Base-by-base conservation (phyloP, 2,329 filamentous ascomycete species). In the Paraconiothyrium brasiliense region DNA sequence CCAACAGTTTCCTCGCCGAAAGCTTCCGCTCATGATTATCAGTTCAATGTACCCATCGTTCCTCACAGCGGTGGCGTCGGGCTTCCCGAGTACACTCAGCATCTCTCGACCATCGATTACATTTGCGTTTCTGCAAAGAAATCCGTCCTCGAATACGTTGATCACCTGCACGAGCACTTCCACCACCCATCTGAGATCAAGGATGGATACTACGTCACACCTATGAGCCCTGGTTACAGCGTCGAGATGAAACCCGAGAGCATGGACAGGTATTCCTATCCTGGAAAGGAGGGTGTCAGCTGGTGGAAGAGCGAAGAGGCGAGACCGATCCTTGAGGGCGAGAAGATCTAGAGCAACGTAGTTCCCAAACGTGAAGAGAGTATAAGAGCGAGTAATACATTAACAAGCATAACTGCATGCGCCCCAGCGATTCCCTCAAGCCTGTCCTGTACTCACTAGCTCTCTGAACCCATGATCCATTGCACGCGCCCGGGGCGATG, bases 141-240 rank as follows among this genome's bases (percentile, higher is more conserved):
- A 75, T 92, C 89, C 27, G 87, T 97, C 50, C 83, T 97, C 60
- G 94, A 97, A 83, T 97, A 94, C 79, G 93, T 97, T 27, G 93
- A 97, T 77, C 92, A 97, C 80, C 81, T 97, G 73, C 94, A 97
- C 79, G 93, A 97, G 85, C 93, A 97, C 81, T 97, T 97, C 78
- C 83, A 92, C 74, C 86, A 97, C 78, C 93, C 93, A 0, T 86
- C 89, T 2, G 86, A 90, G 59, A 92, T 97, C 71, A 88, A 89
- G 80, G 89, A 93, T 68, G 94, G 93, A 4, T 95, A 93, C 80
- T 96, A 96, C 81, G 90, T 91, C 68, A 97, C 94, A 0, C 93
- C 94, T 0, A 89, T 82, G 65, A 89, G 93, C 76, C 85, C 93
- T 0, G 93, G 93, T 0, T 97, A 97, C 79, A 94, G 91, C 74